These are phyloP conservation scores for Saccharum officinarum DNA, from an alignment of 176 grass and related monocot genomes.

Conservation along the genomic window DNA sequence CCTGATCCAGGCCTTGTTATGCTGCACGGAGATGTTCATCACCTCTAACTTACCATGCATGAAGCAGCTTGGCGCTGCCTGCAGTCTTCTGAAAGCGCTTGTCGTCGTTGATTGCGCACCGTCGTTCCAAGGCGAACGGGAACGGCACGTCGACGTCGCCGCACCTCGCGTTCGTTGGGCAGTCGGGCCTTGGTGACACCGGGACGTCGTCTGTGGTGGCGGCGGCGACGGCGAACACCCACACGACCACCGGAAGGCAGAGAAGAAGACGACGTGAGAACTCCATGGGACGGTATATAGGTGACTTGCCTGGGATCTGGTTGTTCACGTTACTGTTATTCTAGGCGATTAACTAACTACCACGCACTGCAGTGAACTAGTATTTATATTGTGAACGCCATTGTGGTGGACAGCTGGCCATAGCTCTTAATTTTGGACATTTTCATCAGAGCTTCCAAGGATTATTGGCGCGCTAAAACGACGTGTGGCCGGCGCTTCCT, in stretches of 20 bases:
- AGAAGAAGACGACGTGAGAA: too few species aligned
- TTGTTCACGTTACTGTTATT: too few species aligned
- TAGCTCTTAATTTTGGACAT: too few species aligned
- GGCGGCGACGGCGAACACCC: not conserved
- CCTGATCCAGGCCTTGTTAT: constrained; percentile 19
- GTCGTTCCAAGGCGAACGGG: not conserved
- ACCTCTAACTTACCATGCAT: not conserved
- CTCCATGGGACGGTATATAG: too few species aligned
- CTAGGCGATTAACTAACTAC: too few species aligned
- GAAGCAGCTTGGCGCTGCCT: not conserved
- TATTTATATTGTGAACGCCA: too few species aligned
- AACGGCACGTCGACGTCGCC: not conserved
- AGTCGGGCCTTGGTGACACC: not conserved
- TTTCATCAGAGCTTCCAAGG: too few species aligned
- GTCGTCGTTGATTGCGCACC: not conserved
- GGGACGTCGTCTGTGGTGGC: not conserved
- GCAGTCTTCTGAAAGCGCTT: not conserved
- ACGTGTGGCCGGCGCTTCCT: too few species aligned
- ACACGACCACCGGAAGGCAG: not conserved
- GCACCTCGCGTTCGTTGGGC: not conserved
- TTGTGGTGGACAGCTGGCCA: too few species aligned
- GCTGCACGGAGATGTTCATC: not conserved
- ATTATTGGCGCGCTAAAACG: too few species aligned
- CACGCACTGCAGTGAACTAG: too few species aligned
- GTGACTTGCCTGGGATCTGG: too few species aligned